Conservation (phyloP, 1,284 basidiomycete species). For the Ustilago cynodontis region DNA sequence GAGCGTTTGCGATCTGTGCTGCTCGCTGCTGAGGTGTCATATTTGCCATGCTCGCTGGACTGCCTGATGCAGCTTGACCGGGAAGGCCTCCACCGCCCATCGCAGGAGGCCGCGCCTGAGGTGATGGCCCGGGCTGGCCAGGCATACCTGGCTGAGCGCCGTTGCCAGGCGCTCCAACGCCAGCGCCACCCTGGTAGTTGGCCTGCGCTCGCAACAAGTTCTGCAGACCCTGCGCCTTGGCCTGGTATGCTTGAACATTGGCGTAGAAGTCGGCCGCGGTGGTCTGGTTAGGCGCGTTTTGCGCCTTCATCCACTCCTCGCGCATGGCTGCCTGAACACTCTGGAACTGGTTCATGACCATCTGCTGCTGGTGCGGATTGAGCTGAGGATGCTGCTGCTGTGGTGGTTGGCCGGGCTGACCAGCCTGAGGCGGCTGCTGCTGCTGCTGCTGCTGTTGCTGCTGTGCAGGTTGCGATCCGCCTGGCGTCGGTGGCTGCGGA, state of each 20-base stretch:
- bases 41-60: conserved; percentile 45
- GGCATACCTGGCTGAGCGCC: conserved; percentile 42
- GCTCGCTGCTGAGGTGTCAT: conserved; percentile 53
- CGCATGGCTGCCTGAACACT: conserved; percentile 58
- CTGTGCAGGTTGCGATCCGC: conserved; percentile 25
- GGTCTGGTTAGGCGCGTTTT: conserved; percentile 58
- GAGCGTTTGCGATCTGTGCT: conserved; percentile 51
- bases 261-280: conserved; percentile 61
- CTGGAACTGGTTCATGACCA: conserved; percentile 63
- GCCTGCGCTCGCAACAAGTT: conserved; percentile 54
- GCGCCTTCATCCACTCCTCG: conserved; percentile 65
- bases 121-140: conserved; percentile 36
- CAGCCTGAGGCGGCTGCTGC: conserved; percentile 28
- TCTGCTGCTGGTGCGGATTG: conserved; percentile 62
- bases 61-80: conserved; percentile 27
- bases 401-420: conserved; percentile 29
- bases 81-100: conserved; percentile 28
- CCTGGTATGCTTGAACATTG: conserved; percentile 61
- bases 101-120: conserved; percentile 39
- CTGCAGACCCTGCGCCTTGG: conserved; percentile 57
- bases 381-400: conserved; percentile 57
- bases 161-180: conserved; percentile 18
- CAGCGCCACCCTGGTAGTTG: conserved; percentile 48
- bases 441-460: conserved; percentile 23
- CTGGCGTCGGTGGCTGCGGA: conserved; percentile 36